Evolutionary conservation across 208 protist species (phyloP).

Genomic region (Crithidia acanthocephali): DNA sequence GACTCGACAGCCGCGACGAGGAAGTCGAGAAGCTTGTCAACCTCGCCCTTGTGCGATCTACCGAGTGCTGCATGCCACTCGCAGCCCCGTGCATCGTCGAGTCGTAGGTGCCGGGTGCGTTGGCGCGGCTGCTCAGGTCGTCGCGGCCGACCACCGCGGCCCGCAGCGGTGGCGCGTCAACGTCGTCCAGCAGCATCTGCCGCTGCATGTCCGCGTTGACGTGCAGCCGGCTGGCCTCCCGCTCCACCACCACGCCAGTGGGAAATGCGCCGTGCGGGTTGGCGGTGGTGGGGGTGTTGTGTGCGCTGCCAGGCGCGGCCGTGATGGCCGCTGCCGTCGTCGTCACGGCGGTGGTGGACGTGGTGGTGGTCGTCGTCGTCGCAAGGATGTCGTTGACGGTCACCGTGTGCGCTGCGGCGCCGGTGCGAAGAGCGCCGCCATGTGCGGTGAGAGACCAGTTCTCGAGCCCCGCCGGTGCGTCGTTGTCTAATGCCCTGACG

Average conservation of each 20-base stretch:
- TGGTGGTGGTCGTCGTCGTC: not conserved
- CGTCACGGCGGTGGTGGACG: not conserved
- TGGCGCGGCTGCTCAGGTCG: not conserved
- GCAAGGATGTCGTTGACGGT: not conserved
- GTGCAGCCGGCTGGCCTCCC: conserved; percentile 8
- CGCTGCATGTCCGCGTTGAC: conserved; percentile 17
- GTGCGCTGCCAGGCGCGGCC: not conserved
- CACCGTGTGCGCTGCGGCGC: not conserved
- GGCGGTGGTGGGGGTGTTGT: not conserved
- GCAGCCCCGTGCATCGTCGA: not conserved
- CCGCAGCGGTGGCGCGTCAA: conserved; percentile 18
- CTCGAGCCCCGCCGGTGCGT: not conserved
- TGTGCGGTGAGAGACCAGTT: not conserved
- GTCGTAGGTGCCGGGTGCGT: not conserved
- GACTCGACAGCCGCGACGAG: not conserved
- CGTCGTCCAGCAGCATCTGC: conserved; percentile 25
- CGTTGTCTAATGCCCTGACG: not conserved
- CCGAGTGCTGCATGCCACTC: not conserved
- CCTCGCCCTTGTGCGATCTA: not conserved
- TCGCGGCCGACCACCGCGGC: conserved; percentile 3
- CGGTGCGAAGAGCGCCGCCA: not conserved
- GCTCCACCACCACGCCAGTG: not conserved
- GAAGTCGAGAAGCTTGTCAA: not conserved
- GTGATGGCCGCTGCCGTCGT: not conserved
- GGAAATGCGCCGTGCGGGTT: not conserved